Percentiles rank a stretch among this genome's conserved stretches.
Evolutionary conservation across 2,329 filamentous ascomycete species (phyloP).

Genomic region (Calonectria multiphialidica): DNA sequence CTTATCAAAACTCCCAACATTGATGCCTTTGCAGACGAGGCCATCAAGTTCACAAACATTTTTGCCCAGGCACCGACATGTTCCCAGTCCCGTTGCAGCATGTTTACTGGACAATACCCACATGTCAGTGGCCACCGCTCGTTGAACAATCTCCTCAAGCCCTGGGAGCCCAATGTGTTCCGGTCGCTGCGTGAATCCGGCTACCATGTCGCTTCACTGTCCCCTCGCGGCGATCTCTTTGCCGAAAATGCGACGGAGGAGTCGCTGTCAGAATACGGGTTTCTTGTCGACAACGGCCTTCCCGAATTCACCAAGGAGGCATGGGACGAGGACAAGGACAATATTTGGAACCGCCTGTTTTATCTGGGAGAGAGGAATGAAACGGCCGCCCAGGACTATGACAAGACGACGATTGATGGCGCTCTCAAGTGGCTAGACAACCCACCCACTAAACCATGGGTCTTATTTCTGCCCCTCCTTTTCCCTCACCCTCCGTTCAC

Average conservation of each 20-base stretch:
- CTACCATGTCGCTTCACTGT: background rate
- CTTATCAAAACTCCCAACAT: background rate
- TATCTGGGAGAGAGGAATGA: background rate
- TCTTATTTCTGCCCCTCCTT: background rate
- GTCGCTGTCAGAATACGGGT: background rate
- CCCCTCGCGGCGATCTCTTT: background rate
- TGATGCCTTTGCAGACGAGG: background rate
- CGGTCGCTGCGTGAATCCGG: background rate
- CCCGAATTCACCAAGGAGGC: background rate
- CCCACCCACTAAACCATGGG: background rate
- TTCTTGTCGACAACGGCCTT: background rate
- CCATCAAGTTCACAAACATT: conserved; percentile 37
- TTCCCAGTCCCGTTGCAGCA: conserved; percentile 2
- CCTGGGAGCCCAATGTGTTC: background rate
- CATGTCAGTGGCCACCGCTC: conserved; percentile 1
- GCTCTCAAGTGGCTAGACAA: background rate
- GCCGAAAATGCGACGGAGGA: background rate
- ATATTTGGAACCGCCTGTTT: background rate
- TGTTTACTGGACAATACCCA: conserved; percentile 2
- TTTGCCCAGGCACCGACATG: conserved; percentile 2
- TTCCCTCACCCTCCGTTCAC: background rate
- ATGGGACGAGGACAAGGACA: background rate
- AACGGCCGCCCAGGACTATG: background rate
- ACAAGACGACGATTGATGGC: background rate
- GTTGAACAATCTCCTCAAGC: background rate